These are phyloP conservation scores for Nicotiana paniculata DNA, from an alignment of 257 asterid species.

Conservation along the genomic window DNA sequence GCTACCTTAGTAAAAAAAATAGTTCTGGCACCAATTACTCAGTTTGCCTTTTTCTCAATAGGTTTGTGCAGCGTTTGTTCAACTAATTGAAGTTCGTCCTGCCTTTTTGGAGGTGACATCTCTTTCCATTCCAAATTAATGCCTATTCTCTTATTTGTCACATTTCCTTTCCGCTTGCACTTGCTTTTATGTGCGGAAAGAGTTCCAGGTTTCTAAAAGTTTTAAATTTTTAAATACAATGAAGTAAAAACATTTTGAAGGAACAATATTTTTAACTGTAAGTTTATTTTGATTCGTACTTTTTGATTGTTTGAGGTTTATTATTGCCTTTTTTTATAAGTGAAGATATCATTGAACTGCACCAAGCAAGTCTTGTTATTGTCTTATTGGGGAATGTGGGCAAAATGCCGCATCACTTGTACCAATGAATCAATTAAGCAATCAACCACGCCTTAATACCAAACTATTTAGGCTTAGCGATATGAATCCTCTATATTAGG, in stretches of 20 bases:
- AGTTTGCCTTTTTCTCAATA: slow-evolving; percentile 24
- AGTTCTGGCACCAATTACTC: not conserved
- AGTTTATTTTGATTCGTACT: not conserved
- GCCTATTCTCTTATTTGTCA: not conserved
- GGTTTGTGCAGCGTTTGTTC: slow-evolving; percentile 98
- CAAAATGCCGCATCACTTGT: slow-evolving; percentile 2
- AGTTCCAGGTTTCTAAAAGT: not conserved
- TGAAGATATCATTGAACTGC: not conserved
- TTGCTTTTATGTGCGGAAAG: slow-evolving; percentile 1
- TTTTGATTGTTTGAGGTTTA: not conserved
- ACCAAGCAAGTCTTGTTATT: not conserved
- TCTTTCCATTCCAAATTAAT: not conserved
- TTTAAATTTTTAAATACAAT: not conserved
- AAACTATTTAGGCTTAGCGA: not conserved
- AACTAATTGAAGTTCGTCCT: slow-evolving; percentile 77
- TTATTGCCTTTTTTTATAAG: not conserved
- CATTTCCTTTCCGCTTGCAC: not conserved
- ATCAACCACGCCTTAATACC: not conserved
- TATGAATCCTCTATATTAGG: not conserved
- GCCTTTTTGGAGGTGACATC: slow-evolving; percentile 63
- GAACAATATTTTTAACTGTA: not conserved
- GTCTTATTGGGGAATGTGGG: not conserved
- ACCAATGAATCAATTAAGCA: not conserved
- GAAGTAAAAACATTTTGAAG: not conserved
- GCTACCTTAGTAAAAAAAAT: not conserved